Conservation (phyloP, 306 rosid species). For the Erythrophleum fordii region DNA sequence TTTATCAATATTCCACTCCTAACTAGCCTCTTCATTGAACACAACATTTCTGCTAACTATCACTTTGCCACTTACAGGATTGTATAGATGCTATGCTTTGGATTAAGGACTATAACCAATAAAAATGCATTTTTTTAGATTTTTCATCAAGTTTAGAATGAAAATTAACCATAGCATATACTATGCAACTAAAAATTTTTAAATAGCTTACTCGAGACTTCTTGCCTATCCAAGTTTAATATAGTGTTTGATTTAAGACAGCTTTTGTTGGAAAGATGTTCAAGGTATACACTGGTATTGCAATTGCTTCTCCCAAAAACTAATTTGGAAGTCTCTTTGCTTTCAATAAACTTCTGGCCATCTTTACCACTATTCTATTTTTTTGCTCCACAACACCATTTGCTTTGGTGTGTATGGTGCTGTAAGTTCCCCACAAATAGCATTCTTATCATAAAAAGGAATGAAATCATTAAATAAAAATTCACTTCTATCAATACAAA, state of each 20-base stretch:
- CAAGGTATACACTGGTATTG: not conserved
- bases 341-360: not conserved
- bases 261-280: not conserved
- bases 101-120: too few species aligned
- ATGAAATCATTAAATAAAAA: too few species aligned
- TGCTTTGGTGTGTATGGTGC: not conserved
- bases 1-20: not conserved
- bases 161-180: not conserved
- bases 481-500: too few species aligned
- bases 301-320: not conserved
- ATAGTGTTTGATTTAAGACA: not conserved
- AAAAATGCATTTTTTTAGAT: too few species aligned
- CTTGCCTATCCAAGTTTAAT: not conserved
- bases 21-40: too few species aligned
- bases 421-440: not conserved
- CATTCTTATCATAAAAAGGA: not conserved
- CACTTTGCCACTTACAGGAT: too few species aligned
- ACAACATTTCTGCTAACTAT: too few species aligned
- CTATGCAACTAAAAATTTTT: too few species aligned
- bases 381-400: not conserved
- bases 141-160: not conserved
- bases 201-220: not conserved
- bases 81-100: too few species aligned
- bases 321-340: not conserved
- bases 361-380: not conserved